phyloP scores from a whole-genome alignment of 345 rosid genomes.

The Anacardium occidentale region DNA sequence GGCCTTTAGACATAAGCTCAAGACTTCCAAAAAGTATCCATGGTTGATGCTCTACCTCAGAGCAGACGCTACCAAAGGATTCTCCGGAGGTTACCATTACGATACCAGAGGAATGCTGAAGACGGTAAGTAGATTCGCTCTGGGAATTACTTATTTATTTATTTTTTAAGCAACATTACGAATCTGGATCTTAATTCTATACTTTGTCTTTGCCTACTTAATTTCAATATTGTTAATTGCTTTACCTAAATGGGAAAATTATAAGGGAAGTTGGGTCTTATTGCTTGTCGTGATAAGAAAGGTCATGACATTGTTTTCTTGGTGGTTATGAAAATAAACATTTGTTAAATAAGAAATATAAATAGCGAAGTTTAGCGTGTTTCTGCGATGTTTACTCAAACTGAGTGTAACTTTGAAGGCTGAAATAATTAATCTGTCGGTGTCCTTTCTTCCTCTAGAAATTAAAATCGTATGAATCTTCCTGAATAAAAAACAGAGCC shows the following conservation, averaged over 20 bases:
- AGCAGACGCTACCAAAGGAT: conserved; percentile 78
- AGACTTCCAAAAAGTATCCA: conserved; percentile 70
- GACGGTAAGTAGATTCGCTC: conserved; percentile 37
- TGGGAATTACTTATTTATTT: neutral
- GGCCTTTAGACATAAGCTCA: conserved; percentile 66
- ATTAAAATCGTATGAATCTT: neutral
- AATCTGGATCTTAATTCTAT: neutral
- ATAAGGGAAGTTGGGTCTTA: no score
- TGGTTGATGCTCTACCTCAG: conserved; percentile 92
- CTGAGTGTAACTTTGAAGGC: conserved; percentile 11
- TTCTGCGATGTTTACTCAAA: neutral
- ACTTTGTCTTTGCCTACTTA: neutral
- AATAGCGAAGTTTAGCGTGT: neutral
- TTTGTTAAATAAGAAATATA: neutral
- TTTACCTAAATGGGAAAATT: no score
- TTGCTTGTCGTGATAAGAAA: conserved; percentile 6
- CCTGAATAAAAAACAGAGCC: neutral
- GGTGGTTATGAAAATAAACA: neutral
- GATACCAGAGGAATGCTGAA: conserved; percentile 82
- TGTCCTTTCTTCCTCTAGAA: neutral
- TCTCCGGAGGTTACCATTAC: conserved; percentile 78
- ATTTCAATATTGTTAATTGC: neutral
- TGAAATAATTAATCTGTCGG: neutral
- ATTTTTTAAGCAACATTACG: neutral
- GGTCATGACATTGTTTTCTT: conserved; percentile 18